Conservation (phyloP, 140 eudicot species). For the Erigeron philadelphicus region DNA sequence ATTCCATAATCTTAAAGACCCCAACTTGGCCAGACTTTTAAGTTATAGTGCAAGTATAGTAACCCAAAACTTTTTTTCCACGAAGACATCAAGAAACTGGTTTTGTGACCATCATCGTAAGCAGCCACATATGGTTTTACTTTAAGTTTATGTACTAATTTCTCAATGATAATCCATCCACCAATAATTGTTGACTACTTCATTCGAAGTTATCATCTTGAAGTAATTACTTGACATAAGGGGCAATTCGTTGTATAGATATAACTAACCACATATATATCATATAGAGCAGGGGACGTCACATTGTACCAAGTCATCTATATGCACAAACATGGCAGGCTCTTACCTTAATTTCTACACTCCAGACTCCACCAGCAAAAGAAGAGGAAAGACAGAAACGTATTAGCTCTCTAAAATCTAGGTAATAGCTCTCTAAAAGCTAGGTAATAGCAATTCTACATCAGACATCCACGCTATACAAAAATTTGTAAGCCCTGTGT, state of each 20-base stretch:
- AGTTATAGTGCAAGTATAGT: neutral
- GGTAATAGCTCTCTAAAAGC: neutral
- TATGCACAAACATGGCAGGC: constrained; percentile 2
- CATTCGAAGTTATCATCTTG: neutral
- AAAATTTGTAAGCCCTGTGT: neutral
- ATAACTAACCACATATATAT: neutral
- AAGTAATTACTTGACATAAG: neutral
- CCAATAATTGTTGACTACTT: constrained; percentile 8
- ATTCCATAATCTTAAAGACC: neutral
- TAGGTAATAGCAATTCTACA: neutral
- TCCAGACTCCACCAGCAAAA: neutral
- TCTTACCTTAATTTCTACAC: neutral
- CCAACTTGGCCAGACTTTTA: neutral
- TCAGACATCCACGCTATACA: neutral
- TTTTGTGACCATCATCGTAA: neutral
- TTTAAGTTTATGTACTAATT: neutral
- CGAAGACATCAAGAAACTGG: neutral
- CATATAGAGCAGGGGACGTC: constrained; percentile 1
- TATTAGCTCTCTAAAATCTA: neutral
- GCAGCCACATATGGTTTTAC: neutral
- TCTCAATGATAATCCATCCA: constrained; percentile 2
- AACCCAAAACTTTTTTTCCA: neutral
- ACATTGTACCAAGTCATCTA: neutral
- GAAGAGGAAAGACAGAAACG: neutral
- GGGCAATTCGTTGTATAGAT: neutral